Evolutionary conservation across 2,329 filamentous ascomycete species (phyloP), one percentile per base, ranked within the genome.

Genomic region (Biscogniauxia marginata): DNA sequence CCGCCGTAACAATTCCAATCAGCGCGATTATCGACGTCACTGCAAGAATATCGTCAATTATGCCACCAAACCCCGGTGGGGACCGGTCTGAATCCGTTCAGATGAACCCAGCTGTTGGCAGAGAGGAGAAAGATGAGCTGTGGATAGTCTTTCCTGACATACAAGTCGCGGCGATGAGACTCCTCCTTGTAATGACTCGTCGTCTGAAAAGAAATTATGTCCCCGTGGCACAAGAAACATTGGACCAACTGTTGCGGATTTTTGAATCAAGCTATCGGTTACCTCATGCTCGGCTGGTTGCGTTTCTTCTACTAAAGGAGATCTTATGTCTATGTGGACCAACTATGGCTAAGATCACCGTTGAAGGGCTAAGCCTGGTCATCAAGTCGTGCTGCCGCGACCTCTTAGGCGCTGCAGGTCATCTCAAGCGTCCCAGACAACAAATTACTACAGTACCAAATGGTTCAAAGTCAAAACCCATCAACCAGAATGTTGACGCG

Each of bases 71-170:
- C 54, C 79, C 65, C 63, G 73, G 49, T 62, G 79, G 67, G 68
- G 75, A 71, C 58, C 79, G 78, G 57, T 73, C 71, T 19, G 77
- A 78, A 62, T 78, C 76, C 1, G 73, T 84, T n/a, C 83, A 87
- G 58, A 78, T 86, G 57, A 93, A 92, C 64, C 79, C 86, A 7
- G 87, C 90, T 60, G 84, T 95, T 60, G 82, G 86, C 25, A 84
- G 88, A 58, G 90, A 96, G 50, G 93, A 97, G 73, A 87, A 88
- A 58, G 91, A 96, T 52, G 84, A 87, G 46, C 79, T 97, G 3
- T 93, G 89, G 84, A 76, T 82, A 48, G 78, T 84, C 18, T 79
- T 97, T 9, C 90, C 93, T 4, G 79, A 82, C 8, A 83, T 97
- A 43, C 91, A 97, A 67, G 73, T 86, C 13, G 85, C 88, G 13